Evolutionary conservation across 495 filamentous ascomycete species (phyloP), one percentile per base, ranked within the genome.

Genomic region (Penicillium steckii): DNA sequence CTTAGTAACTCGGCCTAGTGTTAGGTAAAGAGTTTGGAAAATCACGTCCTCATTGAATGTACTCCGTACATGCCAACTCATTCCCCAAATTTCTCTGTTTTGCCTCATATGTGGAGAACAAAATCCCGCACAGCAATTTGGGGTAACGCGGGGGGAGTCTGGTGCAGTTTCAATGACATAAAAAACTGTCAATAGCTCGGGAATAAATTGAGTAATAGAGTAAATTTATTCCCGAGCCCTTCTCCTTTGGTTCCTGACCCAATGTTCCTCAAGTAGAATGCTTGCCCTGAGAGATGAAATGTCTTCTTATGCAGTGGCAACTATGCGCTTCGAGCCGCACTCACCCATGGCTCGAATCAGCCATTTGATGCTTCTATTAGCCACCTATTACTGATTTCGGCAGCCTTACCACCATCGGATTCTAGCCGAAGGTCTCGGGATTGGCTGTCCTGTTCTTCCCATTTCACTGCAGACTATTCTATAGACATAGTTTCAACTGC

Each of bases 201-300:
- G 38, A 37, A 37, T 10, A 9, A 38, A 8, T 13, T 15, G 35
- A 38, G 18, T 6, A 35, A 48, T 38, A 12, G 17, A 4, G 10
- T 2, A 25, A 10, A 37, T 2, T 23, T 3, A 38, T 38, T 7
- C 4, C 17, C 9, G 12, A 27, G 26, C 8, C 17, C 35, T 26
- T 17, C 13, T 19, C 12, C 8, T 13, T 49, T 45, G 45, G 29
- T 24, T 7, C 40, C 38, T 38, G 52, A 49, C 19, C 29, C 18
- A 43, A 17, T n/a, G 27, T 29, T 19, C 37, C 29, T 57, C 44
- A 41, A 30, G 26, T 46, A 27, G 38, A 40, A 13, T 21, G 15
- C 10, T 53, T 58, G 25, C 44, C 48, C 51, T 62, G 52, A 53
- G 49, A 51, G 50, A 57, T 27, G 24, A 21, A 52, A 8, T 52